Conservation (phyloP, 768 basidiomycete genomes). For the Mycena haematopus region DNA sequence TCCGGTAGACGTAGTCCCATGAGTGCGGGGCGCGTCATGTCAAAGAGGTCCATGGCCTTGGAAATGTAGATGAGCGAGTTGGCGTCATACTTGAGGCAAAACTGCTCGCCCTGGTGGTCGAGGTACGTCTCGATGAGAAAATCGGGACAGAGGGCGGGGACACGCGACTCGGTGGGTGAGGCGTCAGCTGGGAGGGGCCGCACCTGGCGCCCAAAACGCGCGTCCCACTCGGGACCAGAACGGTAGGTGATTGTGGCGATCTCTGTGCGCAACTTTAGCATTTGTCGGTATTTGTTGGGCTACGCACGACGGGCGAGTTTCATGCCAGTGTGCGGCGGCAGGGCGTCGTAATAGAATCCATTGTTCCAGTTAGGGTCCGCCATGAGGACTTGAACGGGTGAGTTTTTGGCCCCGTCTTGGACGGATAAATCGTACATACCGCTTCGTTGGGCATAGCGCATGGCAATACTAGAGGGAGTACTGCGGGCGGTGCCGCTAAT, state of each 20-base stretch:
- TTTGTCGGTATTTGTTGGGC: not conserved
- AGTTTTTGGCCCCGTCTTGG: constrained; percentile 8
- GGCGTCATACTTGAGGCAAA: constrained; percentile 98
- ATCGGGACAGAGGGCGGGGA: constrained; percentile 91
- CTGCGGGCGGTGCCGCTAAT: constrained; percentile 96
- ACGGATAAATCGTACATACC: constrained; percentile 56
- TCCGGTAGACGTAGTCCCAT: constrained; percentile 63
- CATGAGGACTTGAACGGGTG: constrained; percentile 81
- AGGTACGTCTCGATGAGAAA: constrained; percentile 99
- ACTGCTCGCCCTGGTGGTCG: constrained; percentile 96
- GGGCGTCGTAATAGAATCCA: constrained; percentile 93
- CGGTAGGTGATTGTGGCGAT: constrained; percentile 99
- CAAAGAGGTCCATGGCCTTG: constrained; percentile 99
- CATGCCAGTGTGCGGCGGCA: constrained; percentile 99
- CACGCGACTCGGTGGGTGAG: constrained; percentile 40
- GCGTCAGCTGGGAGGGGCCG: constrained; percentile 48
- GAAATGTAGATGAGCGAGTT: constrained; percentile 99
- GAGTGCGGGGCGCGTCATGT: constrained; percentile 85
- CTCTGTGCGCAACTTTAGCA: constrained; percentile 54
- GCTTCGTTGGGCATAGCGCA: constrained; percentile 95
- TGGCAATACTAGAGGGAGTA: constrained; percentile 90
- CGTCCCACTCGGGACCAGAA: constrained; percentile 99
- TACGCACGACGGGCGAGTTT: constrained; percentile 90
- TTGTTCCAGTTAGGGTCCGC: constrained; percentile 99
- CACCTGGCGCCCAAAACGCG: constrained; percentile 89